Evolutionary conservation across 495 filamentous ascomycete species (phyloP).

Genomic region (Usnea hakonensis): DNA sequence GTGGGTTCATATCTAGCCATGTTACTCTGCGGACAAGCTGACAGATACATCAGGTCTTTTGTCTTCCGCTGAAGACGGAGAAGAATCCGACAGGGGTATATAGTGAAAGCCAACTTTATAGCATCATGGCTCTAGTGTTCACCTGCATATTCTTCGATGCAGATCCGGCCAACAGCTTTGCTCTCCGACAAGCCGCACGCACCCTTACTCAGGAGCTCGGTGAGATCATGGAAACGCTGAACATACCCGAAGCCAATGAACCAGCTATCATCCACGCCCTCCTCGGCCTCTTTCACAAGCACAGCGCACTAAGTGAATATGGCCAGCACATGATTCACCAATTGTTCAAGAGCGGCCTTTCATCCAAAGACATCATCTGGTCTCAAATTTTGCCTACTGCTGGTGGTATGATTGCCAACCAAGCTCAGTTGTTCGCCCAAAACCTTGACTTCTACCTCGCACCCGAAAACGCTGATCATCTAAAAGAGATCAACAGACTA

Average conservation of each 20-base stretch:
- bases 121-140: constrained; percentile 50
- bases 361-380: constrained; percentile 61
- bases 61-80: constrained; percentile 54
- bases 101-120: constrained; percentile 51
- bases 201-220: constrained; percentile 52
- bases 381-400: constrained; percentile 57
- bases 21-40: neutral
- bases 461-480: constrained; percentile 41
- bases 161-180: constrained; percentile 57
- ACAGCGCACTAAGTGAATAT: constrained; percentile 49
- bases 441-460: constrained; percentile 72
- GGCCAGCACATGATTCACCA: constrained; percentile 64
- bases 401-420: constrained; percentile 56
- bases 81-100: constrained; percentile 51
- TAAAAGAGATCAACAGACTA: constrained; percentile 50
- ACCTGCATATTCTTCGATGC: constrained; percentile 57
- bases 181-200: constrained; percentile 47
- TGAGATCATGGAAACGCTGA: constrained; percentile 50
- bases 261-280: constrained; percentile 38
- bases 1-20: neutral
- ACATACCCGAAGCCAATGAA: constrained; percentile 47
- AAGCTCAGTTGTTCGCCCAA: constrained; percentile 65
- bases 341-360: constrained; percentile 52
- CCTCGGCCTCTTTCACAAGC: constrained; percentile 36
- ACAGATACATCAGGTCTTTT: constrained; percentile 38